Conservation (phyloP, 2,329 filamentous ascomycete species). For the Pestalotiopsis sp. region DNA sequence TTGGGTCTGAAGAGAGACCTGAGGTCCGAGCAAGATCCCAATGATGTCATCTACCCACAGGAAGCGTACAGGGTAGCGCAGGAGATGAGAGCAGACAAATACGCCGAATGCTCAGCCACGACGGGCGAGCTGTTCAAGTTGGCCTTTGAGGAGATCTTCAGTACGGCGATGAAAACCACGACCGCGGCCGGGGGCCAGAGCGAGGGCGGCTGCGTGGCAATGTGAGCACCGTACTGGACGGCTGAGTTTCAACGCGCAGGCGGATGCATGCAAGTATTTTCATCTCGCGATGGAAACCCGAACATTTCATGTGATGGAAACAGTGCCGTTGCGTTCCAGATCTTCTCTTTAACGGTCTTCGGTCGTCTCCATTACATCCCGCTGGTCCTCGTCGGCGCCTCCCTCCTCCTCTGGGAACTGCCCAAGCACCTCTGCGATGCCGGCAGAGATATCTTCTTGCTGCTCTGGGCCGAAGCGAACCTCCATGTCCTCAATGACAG, state of each 20-base stretch:
- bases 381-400: constrained; percentile 29
- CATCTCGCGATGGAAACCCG: neutral
- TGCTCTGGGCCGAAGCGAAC: constrained; percentile 61
- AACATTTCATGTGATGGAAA: neutral
- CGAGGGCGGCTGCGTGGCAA: constrained; percentile 51
- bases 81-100: constrained; percentile 62
- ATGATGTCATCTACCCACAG: constrained; percentile 63
- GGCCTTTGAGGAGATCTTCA: constrained; percentile 64
- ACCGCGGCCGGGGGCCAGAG: constrained; percentile 53
- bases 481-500: constrained; percentile 67
- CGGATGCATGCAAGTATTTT: neutral
- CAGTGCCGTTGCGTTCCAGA: neutral
- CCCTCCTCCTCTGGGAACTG: constrained; percentile 43
- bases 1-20: constrained; percentile 65
- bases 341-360: constrained; percentile 17
- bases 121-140: constrained; percentile 61
- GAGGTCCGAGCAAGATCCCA: constrained; percentile 59
- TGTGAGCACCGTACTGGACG: constrained; percentile 17
- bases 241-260: neutral
- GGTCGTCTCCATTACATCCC: constrained; percentile 40
- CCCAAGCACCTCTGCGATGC: constrained; percentile 62
- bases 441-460: constrained; percentile 59
- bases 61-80: constrained; percentile 61
- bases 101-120: constrained; percentile 65
- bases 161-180: constrained; percentile 53